Evolutionary conservation across 2,329 filamentous ascomycete genomes (phyloP), one percentile per base, ranked within the genome.

Genomic region (Orbilia blumenaviensis): DNA sequence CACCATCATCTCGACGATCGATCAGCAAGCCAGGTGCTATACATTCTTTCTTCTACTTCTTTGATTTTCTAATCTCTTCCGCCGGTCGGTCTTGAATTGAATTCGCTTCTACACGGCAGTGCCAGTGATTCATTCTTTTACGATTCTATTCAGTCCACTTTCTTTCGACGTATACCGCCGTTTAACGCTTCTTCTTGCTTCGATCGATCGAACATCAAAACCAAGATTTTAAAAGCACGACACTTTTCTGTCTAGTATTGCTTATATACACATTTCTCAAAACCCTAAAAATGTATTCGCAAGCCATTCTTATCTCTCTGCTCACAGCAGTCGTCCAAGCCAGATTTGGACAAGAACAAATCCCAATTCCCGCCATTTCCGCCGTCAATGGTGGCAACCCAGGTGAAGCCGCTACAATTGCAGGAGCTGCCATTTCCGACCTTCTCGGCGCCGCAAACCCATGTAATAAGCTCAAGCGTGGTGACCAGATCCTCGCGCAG

Each of bases 371-470:
- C 23, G 86, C 85, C 69, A 86, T 91, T 78, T 81, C 83, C 52
- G 85, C 85, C 27, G 85, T 91, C 25, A 81, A 84, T 66, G 86
- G 87, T 66, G 89, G 89, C 62, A 82, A 83, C 42, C 84, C 89
- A 1, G 90, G 89, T 46, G 85, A 86, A 78, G 89, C 90, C 54
- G 86, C 85, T 41, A 91, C 89, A 48, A 86, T 92, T 68, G 87
- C 88, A 44, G 89, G 89, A 63, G 83, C 83, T 14, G 87, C 89
- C 29, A 87, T 90, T 52, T 84, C 86, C 36, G 87, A 88, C 69
- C 86, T 92, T 7, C 85, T 92, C 18, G 90, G 86, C 25, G 89
- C 85, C 44, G 87, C 89, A 75, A 88, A 89, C 82, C 87, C 90
- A 36, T 92, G 90, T 79, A 88, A 84, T 78, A 91, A 88, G 86